These are phyloP conservation scores for Rubus parviflorus DNA, from an alignment of 306 rosid genomes.

Conservation along the genomic window DNA sequence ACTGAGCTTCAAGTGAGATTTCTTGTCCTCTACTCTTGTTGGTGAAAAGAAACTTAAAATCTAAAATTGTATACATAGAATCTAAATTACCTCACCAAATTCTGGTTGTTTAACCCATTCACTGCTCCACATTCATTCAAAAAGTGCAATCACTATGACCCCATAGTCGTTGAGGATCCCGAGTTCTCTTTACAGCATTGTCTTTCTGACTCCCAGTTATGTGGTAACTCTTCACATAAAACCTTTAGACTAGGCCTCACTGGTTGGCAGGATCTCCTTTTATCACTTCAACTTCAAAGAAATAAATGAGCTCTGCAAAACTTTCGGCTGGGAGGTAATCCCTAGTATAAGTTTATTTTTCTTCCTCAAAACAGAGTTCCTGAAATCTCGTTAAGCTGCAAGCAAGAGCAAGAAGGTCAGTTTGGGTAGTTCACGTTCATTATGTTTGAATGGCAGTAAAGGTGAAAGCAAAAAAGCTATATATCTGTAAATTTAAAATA, in stretches of 20 bases:
- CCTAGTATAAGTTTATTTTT: conserved; percentile 18
- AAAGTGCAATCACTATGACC: not conserved
- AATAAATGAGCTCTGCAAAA: conserved; percentile 1
- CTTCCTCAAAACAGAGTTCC: conserved; percentile 46
- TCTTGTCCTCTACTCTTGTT: not conserved
- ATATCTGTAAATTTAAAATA: not conserved
- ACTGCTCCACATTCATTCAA: not conserved
- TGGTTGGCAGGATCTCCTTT: conserved; percentile 12
- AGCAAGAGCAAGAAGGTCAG: conserved; percentile 23
- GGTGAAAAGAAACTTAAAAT: not conserved
- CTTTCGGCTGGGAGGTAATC: conserved; percentile 17
- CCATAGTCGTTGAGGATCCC: not conserved
- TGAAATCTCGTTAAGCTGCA: conserved; percentile 64
- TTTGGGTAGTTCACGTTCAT: not conserved
- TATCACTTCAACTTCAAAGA: not conserved
- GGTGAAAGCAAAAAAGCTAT: not conserved
- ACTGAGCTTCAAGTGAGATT: not conserved
- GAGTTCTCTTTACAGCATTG: not conserved
- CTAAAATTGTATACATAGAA: not conserved
- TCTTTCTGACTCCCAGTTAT: not conserved
- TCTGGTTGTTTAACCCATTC: not conserved
- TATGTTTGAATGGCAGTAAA: not conserved
- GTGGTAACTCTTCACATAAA: not conserved
- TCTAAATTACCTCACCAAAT: not conserved
- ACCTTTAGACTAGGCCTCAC: conserved; percentile 3